Percentiles rank a stretch among this genome's conserved stretches.
Evolutionary conservation across 768 basidiomycete genomes (phyloP).

Genomic region (Calvatia gigantea): DNA sequence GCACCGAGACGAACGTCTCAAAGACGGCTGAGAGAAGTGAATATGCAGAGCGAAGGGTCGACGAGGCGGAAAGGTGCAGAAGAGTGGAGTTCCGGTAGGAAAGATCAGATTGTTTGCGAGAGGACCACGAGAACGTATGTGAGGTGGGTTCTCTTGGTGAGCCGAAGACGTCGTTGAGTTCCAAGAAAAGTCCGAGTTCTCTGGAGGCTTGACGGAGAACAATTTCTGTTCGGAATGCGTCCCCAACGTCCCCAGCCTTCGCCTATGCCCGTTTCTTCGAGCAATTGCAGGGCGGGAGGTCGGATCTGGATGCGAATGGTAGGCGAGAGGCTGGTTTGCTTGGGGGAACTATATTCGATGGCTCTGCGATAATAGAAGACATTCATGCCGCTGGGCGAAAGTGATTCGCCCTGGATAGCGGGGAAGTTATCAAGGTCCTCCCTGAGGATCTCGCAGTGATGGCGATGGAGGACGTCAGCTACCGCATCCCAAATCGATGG

Average conservation of each 20-base stretch:
- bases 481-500: conserved; percentile 42
- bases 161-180: conserved; percentile 8
- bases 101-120: conserved; percentile 1
- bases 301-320: neutral
- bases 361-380: conserved; percentile 7
- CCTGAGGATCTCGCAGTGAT: conserved; percentile 36
- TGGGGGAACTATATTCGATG: neutral
- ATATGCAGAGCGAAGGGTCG: neutral
- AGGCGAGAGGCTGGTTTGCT: neutral
- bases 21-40: conserved; percentile 7
- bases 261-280: conserved; percentile 6
- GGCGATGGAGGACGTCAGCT: conserved; percentile 34
- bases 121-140: neutral
- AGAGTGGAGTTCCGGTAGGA: neutral
- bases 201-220: conserved; percentile 6
- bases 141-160: conserved; percentile 6
- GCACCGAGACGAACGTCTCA: conserved; percentile 24
- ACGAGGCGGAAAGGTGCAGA: neutral
- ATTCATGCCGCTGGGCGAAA: neutral
- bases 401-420: neutral
- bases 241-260: neutral
- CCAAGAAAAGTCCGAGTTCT: conserved; percentile 5
- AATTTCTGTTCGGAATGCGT: conserved; percentile 6
- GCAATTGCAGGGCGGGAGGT: conserved; percentile 2
- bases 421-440: conserved; percentile 7